Evolutionary conservation across 2,329 filamentous ascomycete species (phyloP), one percentile per base, ranked within the genome.

Genomic region (Penicillium psychrosexuale): DNA sequence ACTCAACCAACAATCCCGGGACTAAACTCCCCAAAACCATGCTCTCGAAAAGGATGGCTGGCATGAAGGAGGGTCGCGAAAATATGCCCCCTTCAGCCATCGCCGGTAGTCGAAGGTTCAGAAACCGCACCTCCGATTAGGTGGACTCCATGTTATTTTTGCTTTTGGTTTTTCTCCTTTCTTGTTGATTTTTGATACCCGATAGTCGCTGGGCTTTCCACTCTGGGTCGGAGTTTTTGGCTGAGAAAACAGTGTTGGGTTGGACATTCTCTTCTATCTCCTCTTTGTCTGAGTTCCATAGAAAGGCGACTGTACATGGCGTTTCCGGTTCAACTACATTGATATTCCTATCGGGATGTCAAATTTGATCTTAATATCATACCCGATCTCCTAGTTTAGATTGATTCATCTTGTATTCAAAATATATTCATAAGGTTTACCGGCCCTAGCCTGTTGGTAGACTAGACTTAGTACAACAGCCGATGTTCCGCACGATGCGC

Each of bases 61-160:
- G 73, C n/a, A 69, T 73, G 50, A 65, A 74, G 55, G 76, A 77
- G 51, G 78, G 77, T 3, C 71, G 75, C 40, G 78, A 80, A 60
- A 80, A 80, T 58, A 60, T 72, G 27, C 68, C 69, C 9, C 68
- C 66, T 1, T 62, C 66, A 40, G 63, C 60, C 38, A 57, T 61
- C 24, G 51, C 60, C 19, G 59, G 60, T 48, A 64, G 67, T 24
- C 68, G 72, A 48, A 66, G 67, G 39, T 60, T 71, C 12, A 66
- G 73, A 59, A 66, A 53, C 31, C 66, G 67, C 31, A 63, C 66
- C 45, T 67, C 69, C 19, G 56, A 64, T 45, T 66, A 61, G 59
- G 50, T 38, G 27, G 38, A 28, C 44, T 49, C 22, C 22, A 47
- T 31, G 11, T 53, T 47, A 30, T 51, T 48, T 49, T 3, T 27